Percentiles rank a stretch among this genome's conserved stretches.
These are phyloP conservation scores for Arabidopsis thaliana DNA, from an alignment of 345 rosid genomes.

Conservation along the genomic window DNA sequence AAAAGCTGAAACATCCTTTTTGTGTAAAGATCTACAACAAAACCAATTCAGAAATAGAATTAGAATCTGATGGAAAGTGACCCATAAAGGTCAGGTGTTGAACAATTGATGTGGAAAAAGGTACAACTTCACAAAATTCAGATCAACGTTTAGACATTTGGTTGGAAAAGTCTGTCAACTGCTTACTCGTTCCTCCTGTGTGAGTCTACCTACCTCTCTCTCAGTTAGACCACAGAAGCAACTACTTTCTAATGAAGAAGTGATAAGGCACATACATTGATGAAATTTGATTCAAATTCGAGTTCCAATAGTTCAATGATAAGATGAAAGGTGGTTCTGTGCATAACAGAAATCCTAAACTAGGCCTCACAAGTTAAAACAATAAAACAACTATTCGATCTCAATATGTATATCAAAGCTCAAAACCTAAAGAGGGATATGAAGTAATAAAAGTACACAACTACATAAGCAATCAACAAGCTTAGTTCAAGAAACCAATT, in stretches of 20 bases:
- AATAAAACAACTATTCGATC: neutral
- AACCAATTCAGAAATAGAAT: neutral
- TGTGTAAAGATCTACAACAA: slow-evolving; percentile 71
- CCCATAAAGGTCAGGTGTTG: neutral
- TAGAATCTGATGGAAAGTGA: neutral
- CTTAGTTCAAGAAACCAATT: slow-evolving; percentile 4
- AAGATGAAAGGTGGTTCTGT: neutral
- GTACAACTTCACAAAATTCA: neutral
- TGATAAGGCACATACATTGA: neutral
- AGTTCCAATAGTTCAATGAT: neutral
- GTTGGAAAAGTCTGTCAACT: neutral
- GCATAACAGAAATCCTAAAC: slow-evolving; percentile 13
- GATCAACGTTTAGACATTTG: neutral
- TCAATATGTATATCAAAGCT: slow-evolving; percentile 13
- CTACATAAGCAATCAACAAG: neutral
- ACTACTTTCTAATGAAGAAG: slow-evolving; percentile 12
- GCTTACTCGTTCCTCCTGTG: neutral
- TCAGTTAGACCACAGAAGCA: neutral
- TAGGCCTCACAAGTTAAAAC: slow-evolving; percentile 9
- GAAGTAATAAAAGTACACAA: neutral
- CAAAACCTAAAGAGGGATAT: neutral
- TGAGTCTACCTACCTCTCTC: neutral
- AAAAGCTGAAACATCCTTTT: slow-evolving; percentile 79
- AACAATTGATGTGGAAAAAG: neutral
- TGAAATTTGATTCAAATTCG: neutral